These are phyloP conservation scores for Myriosclerotinia curreyana DNA, from an alignment of 2,329 filamentous ascomycete species.

Conservation along the genomic window DNA sequence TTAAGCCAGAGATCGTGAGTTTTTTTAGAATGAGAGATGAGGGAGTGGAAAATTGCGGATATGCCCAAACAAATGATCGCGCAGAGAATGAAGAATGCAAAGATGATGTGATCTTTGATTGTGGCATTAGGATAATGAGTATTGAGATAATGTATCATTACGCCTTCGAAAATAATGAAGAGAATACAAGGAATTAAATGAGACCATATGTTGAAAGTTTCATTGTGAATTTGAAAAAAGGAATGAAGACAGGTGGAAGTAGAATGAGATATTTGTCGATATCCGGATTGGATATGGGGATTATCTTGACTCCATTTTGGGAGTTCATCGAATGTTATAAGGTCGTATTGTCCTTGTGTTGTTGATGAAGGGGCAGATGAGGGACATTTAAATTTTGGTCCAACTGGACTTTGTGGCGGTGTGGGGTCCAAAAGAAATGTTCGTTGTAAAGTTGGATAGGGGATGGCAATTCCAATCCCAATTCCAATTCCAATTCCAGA, in stretches of 20 bases:
- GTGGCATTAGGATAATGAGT: constrained; percentile 39
- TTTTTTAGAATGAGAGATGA: constrained; percentile 43
- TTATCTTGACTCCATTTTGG: constrained; percentile 47
- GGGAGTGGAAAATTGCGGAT: constrained; percentile 43
- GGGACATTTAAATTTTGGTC: neutral
- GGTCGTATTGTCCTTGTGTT: neutral
- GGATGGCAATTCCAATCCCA: constrained; percentile 8
- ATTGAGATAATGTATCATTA: constrained; percentile 36
- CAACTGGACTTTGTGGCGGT: constrained; percentile 12
- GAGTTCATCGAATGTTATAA: constrained; percentile 36
- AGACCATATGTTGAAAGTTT: constrained; percentile 46
- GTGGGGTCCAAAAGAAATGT: constrained; percentile 17
- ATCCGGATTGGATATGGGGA: constrained; percentile 43
- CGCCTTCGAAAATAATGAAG: constrained; percentile 39
- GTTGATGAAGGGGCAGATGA: constrained; percentile 9
- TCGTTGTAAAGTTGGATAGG: constrained; percentile 8
- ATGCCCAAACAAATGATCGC: constrained; percentile 41
- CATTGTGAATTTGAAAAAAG: constrained; percentile 46
- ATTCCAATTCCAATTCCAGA: constrained; percentile 3
- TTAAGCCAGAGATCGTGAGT: constrained; percentile 42
- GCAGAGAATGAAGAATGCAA: constrained; percentile 43
- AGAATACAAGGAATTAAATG: constrained; percentile 46
- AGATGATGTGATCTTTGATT: constrained; percentile 41
- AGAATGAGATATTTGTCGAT: constrained; percentile 45
- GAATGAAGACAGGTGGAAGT: constrained; percentile 42